phyloP scores from a whole-genome alignment of 306 rosid species.

The Malus sieversii region DNA sequence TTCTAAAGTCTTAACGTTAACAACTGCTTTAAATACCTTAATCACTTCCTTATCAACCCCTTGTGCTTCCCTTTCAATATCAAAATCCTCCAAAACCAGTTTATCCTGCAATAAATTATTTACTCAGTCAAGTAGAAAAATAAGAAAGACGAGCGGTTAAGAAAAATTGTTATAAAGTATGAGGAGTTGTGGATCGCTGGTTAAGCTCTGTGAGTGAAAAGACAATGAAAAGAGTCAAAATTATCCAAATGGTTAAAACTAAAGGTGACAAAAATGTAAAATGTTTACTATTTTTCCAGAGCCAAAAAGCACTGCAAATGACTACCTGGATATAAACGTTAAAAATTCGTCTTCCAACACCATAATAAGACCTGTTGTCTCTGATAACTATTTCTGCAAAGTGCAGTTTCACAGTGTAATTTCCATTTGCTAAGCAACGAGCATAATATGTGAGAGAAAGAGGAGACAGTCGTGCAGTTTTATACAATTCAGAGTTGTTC shows the following conservation, averaged over 20 bases:
- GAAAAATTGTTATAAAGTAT: not conserved
- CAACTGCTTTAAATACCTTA: conserved; percentile 23
- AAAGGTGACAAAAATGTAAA: not conserved
- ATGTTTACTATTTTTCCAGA: not conserved
- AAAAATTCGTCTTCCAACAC: conserved; percentile 52
- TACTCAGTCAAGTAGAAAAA: not conserved
- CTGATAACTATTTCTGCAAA: conserved; percentile 49
- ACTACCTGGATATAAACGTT: conserved; percentile 56
- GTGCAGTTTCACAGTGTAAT: conserved; percentile 45
- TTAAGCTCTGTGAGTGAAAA: not conserved
- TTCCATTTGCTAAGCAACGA: conserved; percentile 54
- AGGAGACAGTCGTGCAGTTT: conserved; percentile 39
- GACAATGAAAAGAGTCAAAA: not conserved
- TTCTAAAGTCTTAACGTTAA: conserved; percentile 26
- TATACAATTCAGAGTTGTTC: conserved; percentile 29
- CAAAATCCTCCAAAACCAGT: conserved; percentile 37
- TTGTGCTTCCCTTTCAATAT: conserved; percentile 35
- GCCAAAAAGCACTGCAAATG: not conserved
- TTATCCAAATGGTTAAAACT: not conserved
- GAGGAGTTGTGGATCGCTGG: not conserved
- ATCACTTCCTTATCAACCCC: conserved; percentile 31
- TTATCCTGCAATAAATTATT: conserved; percentile 26
- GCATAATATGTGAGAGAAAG: conserved; percentile 49
- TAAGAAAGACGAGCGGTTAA: not conserved
- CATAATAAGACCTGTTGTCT: conserved; percentile 34